phyloP scores from a whole-genome alignment of 306 rosid genomes.

The Ormosia emarginata region DNA sequence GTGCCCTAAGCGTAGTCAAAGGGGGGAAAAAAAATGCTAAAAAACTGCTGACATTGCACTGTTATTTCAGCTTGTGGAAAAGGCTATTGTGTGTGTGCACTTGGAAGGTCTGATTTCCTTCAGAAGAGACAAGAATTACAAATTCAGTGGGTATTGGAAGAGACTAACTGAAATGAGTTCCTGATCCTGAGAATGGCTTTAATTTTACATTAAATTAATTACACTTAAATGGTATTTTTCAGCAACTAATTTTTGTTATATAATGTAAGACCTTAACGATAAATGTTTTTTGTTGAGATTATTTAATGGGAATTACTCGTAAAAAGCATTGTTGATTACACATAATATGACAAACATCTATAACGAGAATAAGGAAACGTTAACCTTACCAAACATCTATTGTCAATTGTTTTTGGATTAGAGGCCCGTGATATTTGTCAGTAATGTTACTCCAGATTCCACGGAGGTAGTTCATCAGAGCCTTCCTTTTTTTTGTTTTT shows the following conservation, averaged over 20 bases:
- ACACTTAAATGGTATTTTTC: not conserved
- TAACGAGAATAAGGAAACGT: not conserved
- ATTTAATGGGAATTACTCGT: not conserved
- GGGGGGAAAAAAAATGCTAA: not conserved
- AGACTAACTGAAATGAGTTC: too few species aligned
- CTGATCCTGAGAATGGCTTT: too few species aligned
- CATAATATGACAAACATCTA: not conserved
- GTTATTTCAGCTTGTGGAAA: not conserved
- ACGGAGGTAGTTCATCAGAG: not conserved
- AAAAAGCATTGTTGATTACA: not conserved
- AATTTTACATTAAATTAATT: too few species aligned
- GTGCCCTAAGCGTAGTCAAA: not conserved
- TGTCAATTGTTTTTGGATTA: not conserved
- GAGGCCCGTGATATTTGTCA: not conserved
- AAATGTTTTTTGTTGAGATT: not conserved
- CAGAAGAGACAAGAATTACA: not conserved
- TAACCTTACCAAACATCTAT: not conserved
- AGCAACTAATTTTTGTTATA: not conserved
- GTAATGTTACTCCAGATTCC: constrained; percentile 1
- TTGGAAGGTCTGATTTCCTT: not conserved
- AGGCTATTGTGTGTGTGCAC: not conserved
- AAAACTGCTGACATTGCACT: not conserved
- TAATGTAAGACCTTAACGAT: not conserved
- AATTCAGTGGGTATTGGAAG: not conserved
- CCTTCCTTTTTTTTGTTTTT: not conserved